Conservation (phyloP, 768 basidiomycete genomes). For the Pleurotus pulmonarius region DNA sequence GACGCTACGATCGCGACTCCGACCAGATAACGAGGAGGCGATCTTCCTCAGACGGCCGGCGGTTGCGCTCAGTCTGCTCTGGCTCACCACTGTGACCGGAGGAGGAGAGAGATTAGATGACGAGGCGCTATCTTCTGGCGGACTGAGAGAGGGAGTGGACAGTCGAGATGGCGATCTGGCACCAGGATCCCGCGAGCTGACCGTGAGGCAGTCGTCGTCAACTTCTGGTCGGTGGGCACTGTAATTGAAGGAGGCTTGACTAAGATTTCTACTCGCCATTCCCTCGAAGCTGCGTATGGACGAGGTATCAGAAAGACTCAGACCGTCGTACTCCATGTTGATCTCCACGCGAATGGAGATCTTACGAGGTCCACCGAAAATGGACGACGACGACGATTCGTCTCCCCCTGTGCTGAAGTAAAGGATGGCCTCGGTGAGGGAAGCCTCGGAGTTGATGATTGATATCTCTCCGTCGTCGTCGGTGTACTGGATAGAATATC, state of each 20-base stretch:
- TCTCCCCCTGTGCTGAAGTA: slow-evolving; percentile 71
- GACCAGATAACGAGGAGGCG: slow-evolving; percentile 2
- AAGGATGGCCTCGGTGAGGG: slow-evolving; percentile 82
- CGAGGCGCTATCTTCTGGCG: slow-evolving; percentile 7
- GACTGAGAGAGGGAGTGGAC: slow-evolving; percentile 1
- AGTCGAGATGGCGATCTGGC: slow-evolving; percentile 22
- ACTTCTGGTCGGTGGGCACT: slow-evolving; percentile 36
- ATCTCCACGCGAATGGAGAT: slow-evolving; percentile 78
- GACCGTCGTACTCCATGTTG: slow-evolving; percentile 85
- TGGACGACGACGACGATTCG: slow-evolving; percentile 73
- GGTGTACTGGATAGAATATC: slow-evolving; percentile 76
- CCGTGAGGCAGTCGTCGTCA: slow-evolving; percentile 74
- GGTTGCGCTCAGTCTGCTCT: slow-evolving; percentile 3
- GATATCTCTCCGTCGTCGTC: slow-evolving; percentile 85
- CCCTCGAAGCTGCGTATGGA: slow-evolving; percentile 80
- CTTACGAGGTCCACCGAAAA: slow-evolving; percentile 64
- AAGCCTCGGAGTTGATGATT: slow-evolving; percentile 63
- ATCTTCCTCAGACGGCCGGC: slow-evolving; percentile 5
- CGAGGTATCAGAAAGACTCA: slow-evolving; percentile 84
- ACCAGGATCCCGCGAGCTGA: slow-evolving; percentile 64
- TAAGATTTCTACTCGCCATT: slow-evolving; percentile 55
- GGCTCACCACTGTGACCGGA: neutral
- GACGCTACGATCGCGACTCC: neutral
- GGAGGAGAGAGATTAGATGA: slow-evolving; percentile 8
- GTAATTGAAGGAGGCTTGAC: slow-evolving; percentile 52